Evolutionary conservation across 306 rosid species (phyloP), one percentile per base, ranked within the genome.

Genomic region (Ammopiptanthus mongolicus): DNA sequence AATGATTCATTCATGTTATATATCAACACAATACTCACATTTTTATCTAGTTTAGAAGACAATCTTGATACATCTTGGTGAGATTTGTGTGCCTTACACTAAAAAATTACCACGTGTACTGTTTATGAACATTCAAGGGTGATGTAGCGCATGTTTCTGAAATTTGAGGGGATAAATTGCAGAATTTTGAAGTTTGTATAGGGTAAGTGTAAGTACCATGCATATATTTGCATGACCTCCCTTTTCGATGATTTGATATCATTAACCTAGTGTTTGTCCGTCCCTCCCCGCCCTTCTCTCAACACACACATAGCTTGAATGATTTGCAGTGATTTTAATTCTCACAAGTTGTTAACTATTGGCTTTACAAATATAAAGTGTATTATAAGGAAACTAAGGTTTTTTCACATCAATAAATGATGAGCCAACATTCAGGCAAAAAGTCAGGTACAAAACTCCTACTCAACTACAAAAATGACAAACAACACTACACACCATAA

Each of bases 341-440:
- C 42, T 51, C 52, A 51, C 48, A 57, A 73, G 56, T 56, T 71
- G 25, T 72, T 64, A 21, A 53, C 34, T 41, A 59, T 53, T 71
- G 12, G 41, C 4, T 28, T 47, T 33, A 70, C 71, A 50, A 41
- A 50, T 33, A 47, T 47, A 36, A 13, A 57, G 3, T 44, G 41
- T 48, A 23, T 10, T 34, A 59, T 47, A 42, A 36, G 51, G 65
- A 39, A 50, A 62, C n/a, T 51, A 28, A 10, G 82, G 66, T 39
- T 78, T 47, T 62, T 33, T 46, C 22, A 57, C 42, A 57, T 25
- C 36, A 44, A 14, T 44, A n/a, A 4, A 66, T 61, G 37, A 15
- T 55, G 36, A 59, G 17, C 37, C 64, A 62, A 53, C 44, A 73
- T 22, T 59, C 23, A 41, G 11, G 60, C 22, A 46, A 44, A 80